Percentiles rank a stretch among this genome's conserved stretches.
These are phyloP conservation scores for Westerdykella sp. DNA, from an alignment of 2,329 filamentous ascomycete genomes.

Conservation along the genomic window DNA sequence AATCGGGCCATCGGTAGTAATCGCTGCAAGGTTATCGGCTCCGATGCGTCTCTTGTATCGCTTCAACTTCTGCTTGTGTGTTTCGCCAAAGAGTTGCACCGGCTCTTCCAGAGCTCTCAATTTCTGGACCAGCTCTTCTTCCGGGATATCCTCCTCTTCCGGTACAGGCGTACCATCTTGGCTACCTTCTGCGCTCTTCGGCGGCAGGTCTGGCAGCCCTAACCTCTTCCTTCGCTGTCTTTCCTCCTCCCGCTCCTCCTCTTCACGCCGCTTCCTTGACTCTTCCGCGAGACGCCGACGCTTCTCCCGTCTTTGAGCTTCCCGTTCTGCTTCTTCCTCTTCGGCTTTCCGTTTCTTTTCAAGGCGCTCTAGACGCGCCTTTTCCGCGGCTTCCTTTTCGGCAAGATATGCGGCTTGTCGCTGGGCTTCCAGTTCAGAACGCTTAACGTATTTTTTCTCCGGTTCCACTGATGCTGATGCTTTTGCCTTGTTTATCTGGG, in stretches of 20 bases:
- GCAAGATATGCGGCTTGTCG: slow-evolving; percentile 73
- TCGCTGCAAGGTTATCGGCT: slow-evolving; percentile 36
- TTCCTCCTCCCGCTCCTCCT: slow-evolving; percentile 69
- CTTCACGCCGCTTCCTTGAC: slow-evolving; percentile 61
- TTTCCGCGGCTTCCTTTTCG: slow-evolving; percentile 70
- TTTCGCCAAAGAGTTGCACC: slow-evolving; percentile 72
- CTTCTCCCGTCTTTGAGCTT: slow-evolving; percentile 71
- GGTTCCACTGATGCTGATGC: slow-evolving; percentile 37
- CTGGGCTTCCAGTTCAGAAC: slow-evolving; percentile 77
- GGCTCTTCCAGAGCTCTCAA: slow-evolving; percentile 71
- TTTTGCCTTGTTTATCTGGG: slow-evolving; percentile 82
- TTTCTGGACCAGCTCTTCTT: slow-evolving; percentile 62
- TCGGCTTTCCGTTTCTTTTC: slow-evolving; percentile 82
- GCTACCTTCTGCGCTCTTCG: slow-evolving; percentile 45
- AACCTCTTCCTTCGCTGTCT: slow-evolving; percentile 65
- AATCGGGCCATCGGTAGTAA: slow-evolving; percentile 69
- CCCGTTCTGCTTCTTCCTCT: slow-evolving; percentile 70
- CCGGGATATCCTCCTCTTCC: slow-evolving; percentile 58
- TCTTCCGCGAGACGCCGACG: slow-evolving; percentile 74
- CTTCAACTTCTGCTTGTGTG: slow-evolving; percentile 59
- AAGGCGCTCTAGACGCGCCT: slow-evolving; percentile 61
- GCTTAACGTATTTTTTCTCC: slow-evolving; percentile 68
- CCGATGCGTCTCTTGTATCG: slow-evolving; percentile 61
- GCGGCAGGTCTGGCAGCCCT: slow-evolving; percentile 68
- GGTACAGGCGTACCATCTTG: slow-evolving; percentile 36